A percentile compares a stretch with the other conserved stretches of the same genome.
Evolutionary conservation across 108 stramenopile species (phyloP).

Genomic region (Nitzschia putrida): DNA sequence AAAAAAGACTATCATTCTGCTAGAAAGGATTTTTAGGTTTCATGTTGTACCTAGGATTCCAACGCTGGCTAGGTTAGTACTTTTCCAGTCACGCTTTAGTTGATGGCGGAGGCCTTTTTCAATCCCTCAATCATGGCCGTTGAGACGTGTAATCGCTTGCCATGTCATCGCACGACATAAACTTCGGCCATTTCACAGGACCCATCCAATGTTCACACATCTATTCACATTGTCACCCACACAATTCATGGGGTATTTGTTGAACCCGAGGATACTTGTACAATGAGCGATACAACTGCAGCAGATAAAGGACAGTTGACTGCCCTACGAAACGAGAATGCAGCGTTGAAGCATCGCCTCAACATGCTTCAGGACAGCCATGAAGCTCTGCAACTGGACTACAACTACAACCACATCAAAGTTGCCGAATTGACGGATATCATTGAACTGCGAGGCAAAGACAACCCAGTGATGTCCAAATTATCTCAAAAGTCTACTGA

Average conservation of each 20-base stretch:
- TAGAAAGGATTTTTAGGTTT: no score
- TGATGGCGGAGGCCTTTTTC: no score
- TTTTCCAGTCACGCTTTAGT: no score
- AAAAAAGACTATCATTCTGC: no score
- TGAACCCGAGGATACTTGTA: background rate
- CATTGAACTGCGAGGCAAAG: background rate
- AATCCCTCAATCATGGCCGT: background rate
- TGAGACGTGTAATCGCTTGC: background rate
- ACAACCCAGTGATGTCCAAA: background rate
- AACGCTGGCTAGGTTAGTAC: no score
- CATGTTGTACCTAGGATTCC: no score
- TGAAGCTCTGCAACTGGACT: conserved; percentile 13
- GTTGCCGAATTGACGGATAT: conserved; percentile 31
- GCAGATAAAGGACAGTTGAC: background rate
- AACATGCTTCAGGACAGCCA: conserved; percentile 4
- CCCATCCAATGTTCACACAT: background rate
- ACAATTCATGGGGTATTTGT: background rate
- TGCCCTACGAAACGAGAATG: conserved; percentile 3
- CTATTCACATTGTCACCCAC: background rate
- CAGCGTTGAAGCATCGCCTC: conserved; percentile 12
- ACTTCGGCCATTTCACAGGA: background rate
- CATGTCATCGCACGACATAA: background rate
- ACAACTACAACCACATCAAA: conserved; percentile 28
- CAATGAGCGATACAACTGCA: background rate
- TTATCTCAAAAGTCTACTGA: conserved; percentile 20